Conservation (phyloP, 495 filamentous ascomycete genomes). For the Xylaria grammica region DNA sequence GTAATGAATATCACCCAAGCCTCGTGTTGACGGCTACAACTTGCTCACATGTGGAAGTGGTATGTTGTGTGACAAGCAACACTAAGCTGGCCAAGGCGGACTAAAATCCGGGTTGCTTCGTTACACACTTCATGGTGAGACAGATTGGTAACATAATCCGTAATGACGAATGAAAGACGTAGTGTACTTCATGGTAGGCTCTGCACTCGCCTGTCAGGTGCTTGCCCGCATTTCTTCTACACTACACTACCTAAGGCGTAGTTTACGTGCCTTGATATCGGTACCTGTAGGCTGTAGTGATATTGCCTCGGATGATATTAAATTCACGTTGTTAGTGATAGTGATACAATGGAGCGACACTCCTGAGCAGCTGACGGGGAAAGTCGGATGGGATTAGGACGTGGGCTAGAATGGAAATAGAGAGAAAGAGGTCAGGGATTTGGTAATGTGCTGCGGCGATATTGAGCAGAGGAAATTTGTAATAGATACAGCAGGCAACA, state of each 20-base stretch:
- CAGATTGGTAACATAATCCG: constrained; percentile 1
- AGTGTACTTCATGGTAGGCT: too few species aligned
- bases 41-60: background rate
- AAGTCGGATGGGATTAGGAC: too few species aligned
- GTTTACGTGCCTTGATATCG: background rate
- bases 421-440: background rate
- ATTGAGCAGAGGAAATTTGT: constrained; percentile 5
- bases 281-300: background rate
- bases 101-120: background rate
- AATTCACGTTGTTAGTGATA: constrained; percentile 1
- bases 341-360: background rate
- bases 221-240: background rate
- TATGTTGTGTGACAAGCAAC: background rate
- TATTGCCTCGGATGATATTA: constrained; percentile 1
- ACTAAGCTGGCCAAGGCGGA: background rate
- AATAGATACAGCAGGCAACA: background rate
- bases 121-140: constrained; percentile 16
- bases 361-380: background rate
- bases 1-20: background rate
- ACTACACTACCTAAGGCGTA: background rate
- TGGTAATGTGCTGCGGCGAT: background rate
- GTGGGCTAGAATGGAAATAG: constrained; percentile 1
- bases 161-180: background rate
- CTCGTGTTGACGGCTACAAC: background rate
- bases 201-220: background rate